Evolutionary conservation across 1,284 basidiomycete genomes (phyloP).

Genomic region (Schizophyllum commune): DNA sequence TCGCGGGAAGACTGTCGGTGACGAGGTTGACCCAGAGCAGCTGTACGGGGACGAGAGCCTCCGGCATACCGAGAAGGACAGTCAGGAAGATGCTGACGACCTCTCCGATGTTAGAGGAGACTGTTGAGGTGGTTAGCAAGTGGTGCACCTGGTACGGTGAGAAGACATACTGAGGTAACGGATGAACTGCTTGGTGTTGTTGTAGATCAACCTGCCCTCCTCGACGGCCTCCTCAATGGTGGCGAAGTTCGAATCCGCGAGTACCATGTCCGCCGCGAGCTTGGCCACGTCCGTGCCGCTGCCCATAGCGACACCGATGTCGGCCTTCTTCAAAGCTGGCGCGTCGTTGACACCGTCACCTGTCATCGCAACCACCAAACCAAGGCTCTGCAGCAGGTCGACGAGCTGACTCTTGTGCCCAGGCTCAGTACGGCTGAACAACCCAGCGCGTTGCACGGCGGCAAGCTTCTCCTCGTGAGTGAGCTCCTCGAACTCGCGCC

Average conservation of each 20-base stretch:
- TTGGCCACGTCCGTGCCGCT: conserved; percentile 98
- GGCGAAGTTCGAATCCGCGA: conserved; percentile 83
- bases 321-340: conserved; percentile 63
- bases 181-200: conserved; percentile 98
- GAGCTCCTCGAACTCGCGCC: conserved; percentile 84
- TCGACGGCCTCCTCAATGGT: conserved; percentile 96
- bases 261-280: conserved; percentile 94
- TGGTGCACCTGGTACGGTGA: conserved; percentile 11
- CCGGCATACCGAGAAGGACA: conserved; percentile 95
- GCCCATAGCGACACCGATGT: conserved; percentile 75
- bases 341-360: conserved; percentile 69
- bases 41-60: conserved; percentile 96
- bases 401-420: conserved; percentile 94
- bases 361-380: conserved; percentile 97
- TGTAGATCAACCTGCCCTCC: conserved; percentile 95
- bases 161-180: conserved; percentile 70
- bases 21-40: conserved; percentile 96
- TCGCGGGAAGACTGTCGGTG: conserved; percentile 93
- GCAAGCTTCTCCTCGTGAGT: conserved; percentile 72
- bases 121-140: conserved; percentile 37
- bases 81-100: conserved; percentile 98
- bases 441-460: conserved; percentile 79
- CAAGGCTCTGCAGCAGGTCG: conserved; percentile 88
- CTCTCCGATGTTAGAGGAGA: conserved; percentile 97
- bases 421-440: conserved; percentile 94